A percentile compares a stretch with the other conserved stretches of the same genome.
phyloP scores from a whole-genome alignment of 1,284 basidiomycete species.

The Rhodotorula sp. region DNA sequence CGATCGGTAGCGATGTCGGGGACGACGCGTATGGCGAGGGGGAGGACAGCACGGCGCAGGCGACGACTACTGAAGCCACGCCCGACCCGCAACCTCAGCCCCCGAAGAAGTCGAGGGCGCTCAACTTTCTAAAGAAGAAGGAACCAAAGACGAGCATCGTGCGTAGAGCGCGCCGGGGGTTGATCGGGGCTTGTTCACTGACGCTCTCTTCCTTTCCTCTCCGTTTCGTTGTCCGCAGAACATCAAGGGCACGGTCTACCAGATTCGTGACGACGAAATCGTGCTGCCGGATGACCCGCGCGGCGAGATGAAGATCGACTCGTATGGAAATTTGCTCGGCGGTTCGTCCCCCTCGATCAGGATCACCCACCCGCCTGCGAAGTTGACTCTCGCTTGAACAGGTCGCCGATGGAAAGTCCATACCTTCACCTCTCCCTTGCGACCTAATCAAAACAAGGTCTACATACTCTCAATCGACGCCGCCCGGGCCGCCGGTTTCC shows the following conservation, averaged over 20 bases:
- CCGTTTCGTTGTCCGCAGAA: conserved; percentile 44
- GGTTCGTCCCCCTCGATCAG: conserved; percentile 52
- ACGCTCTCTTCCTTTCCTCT: background rate
- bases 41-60: background rate
- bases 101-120: conserved; percentile 15
- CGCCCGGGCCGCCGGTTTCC: conserved; percentile 89
- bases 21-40: conserved; percentile 1
- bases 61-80: conserved; percentile 15
- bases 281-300: conserved; percentile 77
- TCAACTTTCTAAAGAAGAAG: conserved; percentile 37
- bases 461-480: conserved; percentile 98
- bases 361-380: background rate
- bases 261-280: conserved; percentile 85
- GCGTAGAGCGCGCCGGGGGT: background rate
- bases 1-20: background rate
- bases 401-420: conserved; percentile 83
- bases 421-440: conserved; percentile 77
- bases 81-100: conserved; percentile 15
- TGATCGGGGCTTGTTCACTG: background rate
- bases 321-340: conserved; percentile 75
- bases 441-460: conserved; percentile 71
- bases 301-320: conserved; percentile 89
- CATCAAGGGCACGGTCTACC: conserved; percentile 71
- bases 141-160: conserved; percentile 29
- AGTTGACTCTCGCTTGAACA: conserved; percentile 45